A percentile compares a stretch with the other conserved stretches of the same genome.
Conservation (phyloP, 192 early-diverging fungal species). For the Phlyctochytrium planicorne region DNA sequence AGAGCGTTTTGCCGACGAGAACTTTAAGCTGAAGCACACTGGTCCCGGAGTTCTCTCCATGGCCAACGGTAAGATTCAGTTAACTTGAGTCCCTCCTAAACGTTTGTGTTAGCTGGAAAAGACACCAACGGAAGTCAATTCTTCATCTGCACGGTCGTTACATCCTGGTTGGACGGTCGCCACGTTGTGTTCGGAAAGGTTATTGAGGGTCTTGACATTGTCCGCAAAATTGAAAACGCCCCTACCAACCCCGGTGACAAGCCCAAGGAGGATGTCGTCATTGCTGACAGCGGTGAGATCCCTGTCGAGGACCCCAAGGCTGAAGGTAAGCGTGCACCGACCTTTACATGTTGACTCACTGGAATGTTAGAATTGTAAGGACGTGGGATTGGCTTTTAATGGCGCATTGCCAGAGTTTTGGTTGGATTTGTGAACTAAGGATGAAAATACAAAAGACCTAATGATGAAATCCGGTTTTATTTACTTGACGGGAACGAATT, state of each 20-base stretch:
- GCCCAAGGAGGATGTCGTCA: constrained; percentile 49
- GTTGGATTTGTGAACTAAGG: background rate
- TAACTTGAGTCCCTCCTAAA: constrained; percentile 17
- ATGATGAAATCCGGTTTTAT: background rate
- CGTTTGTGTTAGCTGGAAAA: constrained; percentile 26
- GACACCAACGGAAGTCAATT: constrained; percentile 87
- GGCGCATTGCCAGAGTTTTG: background rate
- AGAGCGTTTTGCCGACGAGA: constrained; percentile 91
- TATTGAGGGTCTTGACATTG: constrained; percentile 41
- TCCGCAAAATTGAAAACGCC: constrained; percentile 39
- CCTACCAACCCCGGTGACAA: constrained; percentile 49
- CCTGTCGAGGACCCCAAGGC: constrained; percentile 38
- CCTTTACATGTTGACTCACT: no score
- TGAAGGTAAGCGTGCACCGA: constrained; percentile 15
- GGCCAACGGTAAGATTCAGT: constrained; percentile 74
- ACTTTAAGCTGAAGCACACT: constrained; percentile 83
- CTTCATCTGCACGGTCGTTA: constrained; percentile 55
- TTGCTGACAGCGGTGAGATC: constrained; percentile 50
- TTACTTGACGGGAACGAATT: constrained; percentile 39
- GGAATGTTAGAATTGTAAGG: background rate
- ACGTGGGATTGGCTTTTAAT: background rate
- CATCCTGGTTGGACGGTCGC: constrained; percentile 55
- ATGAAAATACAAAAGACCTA: background rate
- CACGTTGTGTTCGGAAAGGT: constrained; percentile 63
- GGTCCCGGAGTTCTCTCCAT: constrained; percentile 79